phyloP scores from a whole-genome alignment of 768 basidiomycete genomes.

The Podaxis sp. region DNA sequence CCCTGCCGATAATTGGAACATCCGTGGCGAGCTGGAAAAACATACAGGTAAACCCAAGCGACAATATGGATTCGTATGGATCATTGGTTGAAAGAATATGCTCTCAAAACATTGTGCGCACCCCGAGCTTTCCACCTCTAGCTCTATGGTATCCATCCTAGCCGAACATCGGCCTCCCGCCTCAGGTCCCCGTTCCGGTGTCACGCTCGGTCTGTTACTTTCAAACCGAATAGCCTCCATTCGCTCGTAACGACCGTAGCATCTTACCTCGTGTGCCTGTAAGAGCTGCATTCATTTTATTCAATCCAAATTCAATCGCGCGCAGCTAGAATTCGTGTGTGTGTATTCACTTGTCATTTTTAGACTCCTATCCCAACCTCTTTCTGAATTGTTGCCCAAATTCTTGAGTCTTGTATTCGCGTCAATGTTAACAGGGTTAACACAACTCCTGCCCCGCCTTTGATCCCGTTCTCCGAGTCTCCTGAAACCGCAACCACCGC shows the following conservation, averaged over 20 bases:
- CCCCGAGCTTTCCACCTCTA: background rate
- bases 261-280: constrained; percentile 2
- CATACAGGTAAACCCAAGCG: background rate
- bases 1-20: background rate
- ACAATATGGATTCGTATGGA: background rate
- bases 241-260: background rate
- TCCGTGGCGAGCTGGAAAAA: background rate
- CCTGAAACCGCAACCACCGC: background rate
- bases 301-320: background rate
- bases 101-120: background rate
- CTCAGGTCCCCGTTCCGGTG: background rate
- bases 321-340: background rate
- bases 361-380: background rate
- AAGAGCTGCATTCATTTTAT: background rate
- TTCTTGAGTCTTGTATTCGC: background rate
- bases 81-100: background rate
- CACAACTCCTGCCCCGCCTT: background rate
- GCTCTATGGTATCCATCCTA: background rate
- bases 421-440: background rate
- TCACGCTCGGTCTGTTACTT: background rate
- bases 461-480: background rate
- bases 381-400: background rate
- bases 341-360: background rate
- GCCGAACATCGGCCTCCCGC: background rate
- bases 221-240: constrained; percentile 1